These are phyloP conservation scores for Podospora bellae-mahoneyi DNA, from an alignment of 495 filamentous ascomycete species.

Conservation along the genomic window DNA sequence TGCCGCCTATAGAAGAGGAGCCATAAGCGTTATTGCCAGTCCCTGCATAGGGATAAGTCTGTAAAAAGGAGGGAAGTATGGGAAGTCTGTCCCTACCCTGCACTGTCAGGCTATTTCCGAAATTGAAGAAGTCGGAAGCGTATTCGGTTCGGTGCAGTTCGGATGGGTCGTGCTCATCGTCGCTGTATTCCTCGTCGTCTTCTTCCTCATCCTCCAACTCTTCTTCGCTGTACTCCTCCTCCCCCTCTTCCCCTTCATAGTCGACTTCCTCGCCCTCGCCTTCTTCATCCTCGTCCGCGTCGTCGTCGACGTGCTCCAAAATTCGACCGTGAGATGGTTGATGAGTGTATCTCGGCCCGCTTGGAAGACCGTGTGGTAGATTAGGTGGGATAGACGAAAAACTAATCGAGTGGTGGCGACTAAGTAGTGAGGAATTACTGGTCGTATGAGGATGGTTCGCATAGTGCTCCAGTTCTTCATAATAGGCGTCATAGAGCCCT, in stretches of 20 bases:
- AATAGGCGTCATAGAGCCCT: slow-evolving; percentile 98
- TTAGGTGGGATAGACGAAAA: slow-evolving; percentile 38
- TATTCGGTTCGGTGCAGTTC: slow-evolving; percentile 63
- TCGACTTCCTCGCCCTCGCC: slow-evolving; percentile 50
- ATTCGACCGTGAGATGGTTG: slow-evolving; percentile 53
- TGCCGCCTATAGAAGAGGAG: slow-evolving; percentile 70
- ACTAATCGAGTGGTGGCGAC: slow-evolving; percentile 50
- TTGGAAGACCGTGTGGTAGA: too few relatives aligned
- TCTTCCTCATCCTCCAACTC: slow-evolving; percentile 62
- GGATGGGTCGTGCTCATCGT: slow-evolving; percentile 55
- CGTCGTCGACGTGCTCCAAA: slow-evolving; percentile 58
- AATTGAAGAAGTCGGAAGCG: slow-evolving; percentile 84
- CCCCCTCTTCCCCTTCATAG: slow-evolving; percentile 62
- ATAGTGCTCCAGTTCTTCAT: slow-evolving; percentile 95
- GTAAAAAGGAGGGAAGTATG: slow-evolving; percentile 37
- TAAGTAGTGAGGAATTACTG: slow-evolving; percentile 59
- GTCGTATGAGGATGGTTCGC: slow-evolving; percentile 80
- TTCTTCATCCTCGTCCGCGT: slow-evolving; percentile 61
- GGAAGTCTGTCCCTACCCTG: slow-evolving; percentile 67
- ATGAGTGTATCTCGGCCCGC: slow-evolving; percentile 43
- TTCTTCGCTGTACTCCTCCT: slow-evolving; percentile 38
- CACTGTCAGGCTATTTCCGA: slow-evolving; percentile 93
- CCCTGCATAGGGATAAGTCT: slow-evolving; percentile 36
- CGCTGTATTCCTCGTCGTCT: slow-evolving; percentile 51
- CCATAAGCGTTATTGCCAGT: slow-evolving; percentile 42